Conservation (phyloP, 176 grass and related monocot species). For the Musa itinerans region DNA sequence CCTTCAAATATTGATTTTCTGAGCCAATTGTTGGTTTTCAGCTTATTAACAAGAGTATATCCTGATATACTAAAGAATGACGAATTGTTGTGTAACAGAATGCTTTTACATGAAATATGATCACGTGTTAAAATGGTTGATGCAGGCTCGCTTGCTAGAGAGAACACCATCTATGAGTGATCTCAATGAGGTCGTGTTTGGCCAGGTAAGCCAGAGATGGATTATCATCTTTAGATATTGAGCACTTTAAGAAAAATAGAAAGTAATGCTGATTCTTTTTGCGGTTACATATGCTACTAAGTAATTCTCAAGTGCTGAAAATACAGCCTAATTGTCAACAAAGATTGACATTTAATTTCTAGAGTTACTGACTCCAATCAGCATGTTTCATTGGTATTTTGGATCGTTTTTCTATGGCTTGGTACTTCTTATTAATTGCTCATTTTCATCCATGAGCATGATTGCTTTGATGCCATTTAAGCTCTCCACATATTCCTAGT, state of each 20-base stretch:
- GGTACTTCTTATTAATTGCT: no score
- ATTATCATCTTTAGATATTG: neutral
- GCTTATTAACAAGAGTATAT: neutral
- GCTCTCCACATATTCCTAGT: no score
- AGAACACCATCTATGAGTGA: constrained; percentile 98
- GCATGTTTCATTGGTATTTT: no score
- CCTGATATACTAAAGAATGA: neutral
- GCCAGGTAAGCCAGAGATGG: constrained; percentile 50
- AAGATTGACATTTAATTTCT: no score
- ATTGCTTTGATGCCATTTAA: no score
- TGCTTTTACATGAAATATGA: neutral
- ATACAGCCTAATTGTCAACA: no score
- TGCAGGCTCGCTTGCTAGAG: constrained; percentile 88
- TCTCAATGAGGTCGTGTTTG: constrained; percentile 95
- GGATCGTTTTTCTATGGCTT: no score
- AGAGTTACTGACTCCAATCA: no score
- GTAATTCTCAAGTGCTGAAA: no score
- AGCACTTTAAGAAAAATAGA: neutral
- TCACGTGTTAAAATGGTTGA: constrained; percentile 21
- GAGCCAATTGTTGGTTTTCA: neutral
- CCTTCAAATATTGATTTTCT: neutral
- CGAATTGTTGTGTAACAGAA: neutral
- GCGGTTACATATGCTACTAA: neutral
- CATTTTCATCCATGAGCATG: no score
- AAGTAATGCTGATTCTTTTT: neutral